A percentile compares a stretch with the other conserved stretches of the same genome.
Conservation (phyloP, 2,329 filamentous ascomycete species). For the Lasiodiplodia sp. region DNA sequence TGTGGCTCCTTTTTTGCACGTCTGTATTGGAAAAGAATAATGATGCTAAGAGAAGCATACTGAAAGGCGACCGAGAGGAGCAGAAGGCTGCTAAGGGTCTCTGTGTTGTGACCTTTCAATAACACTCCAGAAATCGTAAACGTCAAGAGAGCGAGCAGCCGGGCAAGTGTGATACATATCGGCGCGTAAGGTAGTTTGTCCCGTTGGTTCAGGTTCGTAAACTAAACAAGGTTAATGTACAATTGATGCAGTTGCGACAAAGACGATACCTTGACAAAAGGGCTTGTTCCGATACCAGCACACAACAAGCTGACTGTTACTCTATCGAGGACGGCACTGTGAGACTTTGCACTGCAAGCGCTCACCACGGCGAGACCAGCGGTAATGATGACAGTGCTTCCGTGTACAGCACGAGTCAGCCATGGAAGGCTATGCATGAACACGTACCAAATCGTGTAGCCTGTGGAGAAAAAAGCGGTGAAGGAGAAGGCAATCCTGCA, state of each 20-base stretch:
- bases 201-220: too few species aligned
- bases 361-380: background rate
- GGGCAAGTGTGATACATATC: too few species aligned
- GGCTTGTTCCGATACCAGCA: background rate
- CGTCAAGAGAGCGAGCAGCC: too few species aligned
- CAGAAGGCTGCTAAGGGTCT: too few species aligned
- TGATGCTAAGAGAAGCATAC: background rate
- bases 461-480: background rate
- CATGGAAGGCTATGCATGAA: background rate
- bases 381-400: background rate
- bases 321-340: background rate
- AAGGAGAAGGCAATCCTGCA: slow-evolving; percentile 8
- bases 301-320: background rate
- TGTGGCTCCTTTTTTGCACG: too few species aligned
- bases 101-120: too few species aligned
- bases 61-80: background rate
- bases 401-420: background rate
- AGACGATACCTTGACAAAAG: background rate
- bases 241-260: background rate
- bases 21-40: background rate
- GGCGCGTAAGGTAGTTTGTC: too few species aligned
- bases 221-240: too few species aligned
- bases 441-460: background rate
- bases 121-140: too few species aligned
- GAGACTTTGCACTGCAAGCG: background rate